Evolutionary conservation across 208 protist species (phyloP), one percentile per base, ranked within the genome.

Genomic region (Trypanosoma platydactyli): DNA sequence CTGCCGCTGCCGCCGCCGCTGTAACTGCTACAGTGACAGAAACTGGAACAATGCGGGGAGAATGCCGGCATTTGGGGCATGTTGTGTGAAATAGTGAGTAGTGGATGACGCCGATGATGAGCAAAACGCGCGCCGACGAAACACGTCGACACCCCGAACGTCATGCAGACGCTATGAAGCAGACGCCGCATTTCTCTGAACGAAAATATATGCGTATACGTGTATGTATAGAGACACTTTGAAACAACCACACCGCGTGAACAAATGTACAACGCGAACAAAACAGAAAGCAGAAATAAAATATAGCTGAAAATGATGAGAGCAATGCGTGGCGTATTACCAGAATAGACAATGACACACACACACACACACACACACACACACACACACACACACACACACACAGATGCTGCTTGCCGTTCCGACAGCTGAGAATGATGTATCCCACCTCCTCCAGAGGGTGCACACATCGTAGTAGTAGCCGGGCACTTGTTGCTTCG

Each of bases 11-110:
- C 33, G 24, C 41, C 49, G 64, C 20, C 1, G 57, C 54, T 42
- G 46, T 45, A 29, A 51, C 44, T 11, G 57, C 72, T 22, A 48
- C 60, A 44, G 61, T 22, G 29, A 53, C 62, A 66, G 35, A 35
- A 52, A 11, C 24, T 64, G 11, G 33, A 49, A 1, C 46, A 44
- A n/a, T 57, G 51, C 6, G 62, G 40, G 9, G 11, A 16, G 27
- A 54, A 63, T 30, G 46, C 22, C 52, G 49, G 64, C 41, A 20
- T n/a, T 35, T 41, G 16, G 20, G 50, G 53, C 16, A n/a, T 15
- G 54, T n/a, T 29, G 13, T 46, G 5, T 42, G 12, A n/a, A 33
- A 57, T 20, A 29, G 33, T 9, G 33, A 38, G 33, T 9, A 9
- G 33, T 9, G 52, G 52, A 29, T 13, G 48, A 30, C 42, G 64